Evolutionary conservation across 192 early-diverging fungal species (phyloP).

Genomic region (Entomortierella parvispora): DNA sequence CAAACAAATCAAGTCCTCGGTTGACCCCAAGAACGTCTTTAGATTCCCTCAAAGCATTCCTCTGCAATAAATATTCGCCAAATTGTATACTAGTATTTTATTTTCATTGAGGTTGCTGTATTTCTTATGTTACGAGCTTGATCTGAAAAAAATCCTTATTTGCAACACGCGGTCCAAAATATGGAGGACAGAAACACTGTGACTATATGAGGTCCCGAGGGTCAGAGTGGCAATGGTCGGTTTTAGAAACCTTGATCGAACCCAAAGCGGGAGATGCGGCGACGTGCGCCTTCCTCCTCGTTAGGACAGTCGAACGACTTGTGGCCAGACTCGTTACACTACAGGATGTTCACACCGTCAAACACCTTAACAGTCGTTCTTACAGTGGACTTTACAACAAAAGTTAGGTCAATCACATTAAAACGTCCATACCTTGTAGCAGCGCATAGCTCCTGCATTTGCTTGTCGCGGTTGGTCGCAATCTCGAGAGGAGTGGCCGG

Average conservation of each 20-base stretch:
- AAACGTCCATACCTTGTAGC: constrained; percentile 11
- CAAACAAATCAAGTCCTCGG: constrained; percentile 31
- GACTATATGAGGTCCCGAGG: no score
- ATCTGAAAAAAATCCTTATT: no score
- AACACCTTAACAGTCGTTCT: constrained; percentile 16
- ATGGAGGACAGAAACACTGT: background rate
- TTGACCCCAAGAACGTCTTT: constrained; percentile 52
- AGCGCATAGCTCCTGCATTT: background rate
- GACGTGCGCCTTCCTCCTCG: constrained; percentile 10
- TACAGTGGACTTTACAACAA: background rate
- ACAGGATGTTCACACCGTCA: background rate
- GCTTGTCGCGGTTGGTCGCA: constrained; percentile 46
- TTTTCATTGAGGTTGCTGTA: no score
- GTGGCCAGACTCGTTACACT: constrained; percentile 64
- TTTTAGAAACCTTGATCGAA: constrained; percentile 10
- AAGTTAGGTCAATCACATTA: background rate
- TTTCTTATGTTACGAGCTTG: no score
- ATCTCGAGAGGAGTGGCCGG: constrained; percentile 55
- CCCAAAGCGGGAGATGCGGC: constrained; percentile 1
- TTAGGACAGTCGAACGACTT: constrained; percentile 53
- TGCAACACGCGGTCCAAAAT: no score
- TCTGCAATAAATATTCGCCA: constrained; percentile 6
- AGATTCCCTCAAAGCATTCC: constrained; percentile 55
- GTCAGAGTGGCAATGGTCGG: no score
- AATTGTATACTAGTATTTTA: no score